Evolutionary conservation across 1,139 yeast genomes (phyloP), one percentile per base, ranked within the genome.

Genomic region (Chernovozyma aurita): DNA sequence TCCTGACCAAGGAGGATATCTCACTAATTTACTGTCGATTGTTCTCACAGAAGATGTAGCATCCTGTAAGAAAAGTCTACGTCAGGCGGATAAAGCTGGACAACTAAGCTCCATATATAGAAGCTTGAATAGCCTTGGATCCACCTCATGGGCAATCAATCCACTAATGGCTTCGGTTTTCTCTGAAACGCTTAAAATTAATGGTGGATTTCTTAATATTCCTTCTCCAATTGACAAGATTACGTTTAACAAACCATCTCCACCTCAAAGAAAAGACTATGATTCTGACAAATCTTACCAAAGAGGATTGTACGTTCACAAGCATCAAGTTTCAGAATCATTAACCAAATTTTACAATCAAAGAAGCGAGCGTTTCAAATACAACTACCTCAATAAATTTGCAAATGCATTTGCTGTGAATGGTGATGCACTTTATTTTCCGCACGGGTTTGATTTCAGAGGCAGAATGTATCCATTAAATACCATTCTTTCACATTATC

Each of bases 401-500:
- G 62, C 64, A 3, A 52, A 55, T 16, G 52, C 65, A 0, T 57
- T 55, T 32, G 54, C 50, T 12, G 42, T 43, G 15, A 61, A 60
- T 42, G 73, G 72, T 6, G 70, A 65, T 30, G 48, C 59, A 22
- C 42, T 70, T n/a, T 70, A 55, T 43, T 52, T 64, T 28, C 73
- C 73, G 3, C 71, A 68, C 41, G 46, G 52, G 12, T 46, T 65
- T 26, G 76, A 70, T 42, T 69, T 68, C 37, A 49, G 76, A 36
- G 73, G 75, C 4, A 46, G 76, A 24, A 62, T 63, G 2, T 70
- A 70, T 42, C 69, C 75, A 0, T 50, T 58, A 52, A 65, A 57
- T 0, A 65, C 73, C 1, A 35, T 53, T 12, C 44, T 70, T 30
- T 55, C 63, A 1, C 70, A 67, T 39, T 63, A 68, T 36, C 61